Percentiles rank a stretch among this genome's conserved stretches.
Evolutionary conservation across 768 basidiomycete genomes (phyloP).

Genomic region (Suillus lakei): DNA sequence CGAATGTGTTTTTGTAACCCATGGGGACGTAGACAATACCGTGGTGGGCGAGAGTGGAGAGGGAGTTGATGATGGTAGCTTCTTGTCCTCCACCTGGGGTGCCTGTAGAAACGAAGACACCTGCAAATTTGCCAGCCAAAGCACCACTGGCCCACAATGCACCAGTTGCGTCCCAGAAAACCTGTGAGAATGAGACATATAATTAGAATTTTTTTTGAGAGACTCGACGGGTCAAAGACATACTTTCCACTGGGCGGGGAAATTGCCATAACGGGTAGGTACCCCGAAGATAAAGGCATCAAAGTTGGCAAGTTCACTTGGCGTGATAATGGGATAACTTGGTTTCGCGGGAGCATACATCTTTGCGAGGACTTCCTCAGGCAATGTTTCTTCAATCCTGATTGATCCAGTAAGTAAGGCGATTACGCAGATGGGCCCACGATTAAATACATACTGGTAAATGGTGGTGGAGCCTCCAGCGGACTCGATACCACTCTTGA

Average conservation of each 20-base stretch:
- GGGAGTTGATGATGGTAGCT: constrained; percentile 50
- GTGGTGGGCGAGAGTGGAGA: constrained; percentile 72
- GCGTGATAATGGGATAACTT: constrained; percentile 68
- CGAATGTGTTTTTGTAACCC: constrained; percentile 61
- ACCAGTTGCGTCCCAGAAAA: constrained; percentile 81
- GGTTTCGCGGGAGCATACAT: constrained; percentile 78
- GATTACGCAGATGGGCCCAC: background rate
- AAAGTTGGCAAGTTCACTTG: constrained; percentile 56
- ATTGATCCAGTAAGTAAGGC: background rate
- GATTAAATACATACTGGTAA: constrained; percentile 50
- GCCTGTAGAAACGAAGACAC: constrained; percentile 74
- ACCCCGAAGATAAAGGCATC: constrained; percentile 81
- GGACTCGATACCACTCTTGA: constrained; percentile 47
- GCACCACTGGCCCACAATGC: constrained; percentile 61
- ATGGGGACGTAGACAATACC: constrained; percentile 75
- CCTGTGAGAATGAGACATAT: constrained; percentile 35
- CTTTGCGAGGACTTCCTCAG: constrained; percentile 63
- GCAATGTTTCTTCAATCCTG: constrained; percentile 81
- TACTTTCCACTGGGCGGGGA: constrained; percentile 82
- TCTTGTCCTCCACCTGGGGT: constrained; percentile 81
- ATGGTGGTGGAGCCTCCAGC: constrained; percentile 58
- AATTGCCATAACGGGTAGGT: constrained; percentile 81
- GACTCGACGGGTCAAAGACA: constrained; percentile 17
- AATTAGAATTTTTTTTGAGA: constrained; percentile 6
- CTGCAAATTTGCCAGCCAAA: constrained; percentile 77